Evolutionary conservation across 345 rosid species (phyloP).

Genomic region (Hypericum perforatum): DNA sequence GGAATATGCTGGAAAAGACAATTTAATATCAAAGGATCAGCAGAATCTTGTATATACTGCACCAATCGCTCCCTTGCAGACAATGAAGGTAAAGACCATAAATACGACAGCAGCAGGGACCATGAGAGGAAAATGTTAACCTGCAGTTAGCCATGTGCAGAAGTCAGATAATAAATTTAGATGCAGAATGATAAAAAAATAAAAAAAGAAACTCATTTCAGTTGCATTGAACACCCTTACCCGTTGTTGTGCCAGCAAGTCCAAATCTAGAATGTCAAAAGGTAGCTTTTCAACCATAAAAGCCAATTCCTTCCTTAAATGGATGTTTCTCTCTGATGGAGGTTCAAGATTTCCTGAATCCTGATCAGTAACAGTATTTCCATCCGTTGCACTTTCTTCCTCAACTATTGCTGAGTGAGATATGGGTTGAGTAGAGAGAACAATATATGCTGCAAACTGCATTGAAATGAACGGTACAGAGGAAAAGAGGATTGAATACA

Average conservation of each 20-base stretch:
- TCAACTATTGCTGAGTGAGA: conserved; percentile 47
- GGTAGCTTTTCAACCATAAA: conserved; percentile 58
- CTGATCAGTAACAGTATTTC: conserved; percentile 28
- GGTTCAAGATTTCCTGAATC: conserved; percentile 29
- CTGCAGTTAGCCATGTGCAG: conserved; percentile 26
- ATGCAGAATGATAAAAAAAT: not conserved
- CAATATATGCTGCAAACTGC: conserved; percentile 75
- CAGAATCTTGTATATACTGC: conserved; percentile 66
- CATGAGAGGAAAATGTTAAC: conserved; percentile 70
- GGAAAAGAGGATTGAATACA: conserved; percentile 74
- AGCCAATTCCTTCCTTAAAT: conserved; percentile 58
- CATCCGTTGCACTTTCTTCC: conserved; percentile 36
- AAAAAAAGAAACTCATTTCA: conserved; percentile 8
- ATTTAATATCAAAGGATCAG: conserved; percentile 54
- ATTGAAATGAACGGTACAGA: conserved; percentile 50
- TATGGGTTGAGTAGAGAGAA: conserved; percentile 74
- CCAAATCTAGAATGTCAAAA: conserved; percentile 57
- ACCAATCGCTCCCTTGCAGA: conserved; percentile 61
- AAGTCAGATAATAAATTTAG: not conserved
- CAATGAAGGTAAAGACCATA: conserved; percentile 52
- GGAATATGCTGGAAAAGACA: conserved; percentile 92
- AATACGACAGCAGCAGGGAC: conserved; percentile 78
- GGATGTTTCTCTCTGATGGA: conserved; percentile 46
- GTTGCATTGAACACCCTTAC: conserved; percentile 31
- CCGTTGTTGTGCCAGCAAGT: conserved; percentile 58